Percentiles rank a stretch among this genome's conserved stretches.
Conservation (phyloP, 2,329 filamentous ascomycete genomes). For the Trematosphaeria pertusa region DNA sequence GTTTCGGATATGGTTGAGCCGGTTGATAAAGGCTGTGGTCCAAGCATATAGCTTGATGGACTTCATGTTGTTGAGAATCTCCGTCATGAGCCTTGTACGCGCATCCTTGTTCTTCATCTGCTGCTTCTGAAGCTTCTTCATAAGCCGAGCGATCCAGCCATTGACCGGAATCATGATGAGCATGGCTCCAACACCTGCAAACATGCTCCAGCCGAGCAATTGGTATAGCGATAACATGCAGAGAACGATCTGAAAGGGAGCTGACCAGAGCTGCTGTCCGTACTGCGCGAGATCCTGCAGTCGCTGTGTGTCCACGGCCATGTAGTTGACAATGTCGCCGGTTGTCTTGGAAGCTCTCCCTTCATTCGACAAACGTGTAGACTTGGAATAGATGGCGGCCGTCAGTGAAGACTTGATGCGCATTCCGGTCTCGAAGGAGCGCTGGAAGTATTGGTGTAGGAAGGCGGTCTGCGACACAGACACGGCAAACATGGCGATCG, state of each 20-base stretch:
- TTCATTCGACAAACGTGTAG: conserved; percentile 89
- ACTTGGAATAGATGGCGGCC: conserved; percentile 91
- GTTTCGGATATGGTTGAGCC: conserved; percentile 94
- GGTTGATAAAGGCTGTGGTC: conserved; percentile 97
- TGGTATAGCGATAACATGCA: conserved; percentile 97
- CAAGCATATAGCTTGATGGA: conserved; percentile 98
- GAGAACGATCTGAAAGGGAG: conserved; percentile 92
- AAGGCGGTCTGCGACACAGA: conserved; percentile 86
- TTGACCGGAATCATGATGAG: conserved; percentile 97
- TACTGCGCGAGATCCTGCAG: conserved; percentile 95
- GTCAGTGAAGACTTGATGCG: conserved; percentile 90
- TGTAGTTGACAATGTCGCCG: conserved; percentile 98
- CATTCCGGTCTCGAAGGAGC: conserved; percentile 95
- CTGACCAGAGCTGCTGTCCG: conserved; percentile 93
- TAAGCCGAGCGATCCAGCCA: conserved; percentile 86
- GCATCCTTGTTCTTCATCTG: conserved; percentile 99
- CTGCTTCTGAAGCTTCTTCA: conserved; percentile 92
- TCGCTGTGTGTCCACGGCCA: conserved; percentile 97
- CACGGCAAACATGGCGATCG: conserved; percentile 88
- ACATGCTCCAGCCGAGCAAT: conserved; percentile 92
- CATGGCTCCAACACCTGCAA: conserved; percentile 95
- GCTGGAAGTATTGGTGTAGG: conserved; percentile 97
- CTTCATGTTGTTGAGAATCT: conserved; percentile 99
- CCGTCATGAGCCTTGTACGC: conserved; percentile 89
- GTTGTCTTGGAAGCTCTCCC: conserved; percentile 88